A percentile compares a stretch with the other conserved stretches of the same genome.
Conservation (phyloP, 106 monocot genomes). For the Dioscorea dumetorum region DNA sequence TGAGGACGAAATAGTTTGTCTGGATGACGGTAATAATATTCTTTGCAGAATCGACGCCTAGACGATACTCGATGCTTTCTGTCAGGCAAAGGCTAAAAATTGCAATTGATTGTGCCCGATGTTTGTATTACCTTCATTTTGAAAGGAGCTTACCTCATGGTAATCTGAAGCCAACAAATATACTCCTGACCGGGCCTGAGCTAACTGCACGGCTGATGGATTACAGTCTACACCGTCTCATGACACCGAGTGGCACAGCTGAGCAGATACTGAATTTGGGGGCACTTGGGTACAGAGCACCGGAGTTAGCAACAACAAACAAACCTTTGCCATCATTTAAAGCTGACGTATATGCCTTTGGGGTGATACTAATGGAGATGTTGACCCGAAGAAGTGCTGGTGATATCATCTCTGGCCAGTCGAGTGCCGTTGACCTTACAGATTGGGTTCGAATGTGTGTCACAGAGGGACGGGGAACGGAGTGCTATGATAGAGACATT, state of each 20-base stretch:
- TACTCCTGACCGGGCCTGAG: constrained; percentile 60
- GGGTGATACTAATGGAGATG: constrained; percentile 82
- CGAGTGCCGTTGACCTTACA: constrained; percentile 73
- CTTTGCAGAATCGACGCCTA: constrained; percentile 70
- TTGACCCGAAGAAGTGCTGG: constrained; percentile 79
- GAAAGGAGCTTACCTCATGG: constrained; percentile 72
- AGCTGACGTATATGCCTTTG: constrained; percentile 78
- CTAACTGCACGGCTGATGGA: constrained; percentile 61
- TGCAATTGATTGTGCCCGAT: constrained; percentile 62
- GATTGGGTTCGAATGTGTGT: constrained; percentile 90
- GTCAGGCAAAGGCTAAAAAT: constrained; percentile 68
- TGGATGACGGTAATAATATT: neutral
- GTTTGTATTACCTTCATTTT: constrained; percentile 54
- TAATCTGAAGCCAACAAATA: constrained; percentile 77
- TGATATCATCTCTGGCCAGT: constrained; percentile 83
- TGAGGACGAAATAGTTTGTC: too few relatives aligned
- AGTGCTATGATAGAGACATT: constrained; percentile 81
- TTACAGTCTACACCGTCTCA: constrained; percentile 68
- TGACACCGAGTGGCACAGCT: constrained; percentile 48
- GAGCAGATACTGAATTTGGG: constrained; percentile 72
- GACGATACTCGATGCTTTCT: constrained; percentile 66
- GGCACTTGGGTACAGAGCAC: constrained; percentile 82
- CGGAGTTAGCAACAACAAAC: constrained; percentile 43
- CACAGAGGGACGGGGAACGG: constrained; percentile 62
- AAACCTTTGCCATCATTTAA: constrained; percentile 63